Evolutionary conservation across 768 basidiomycete species (phyloP).

Genomic region (Termitomyces sp.): DNA sequence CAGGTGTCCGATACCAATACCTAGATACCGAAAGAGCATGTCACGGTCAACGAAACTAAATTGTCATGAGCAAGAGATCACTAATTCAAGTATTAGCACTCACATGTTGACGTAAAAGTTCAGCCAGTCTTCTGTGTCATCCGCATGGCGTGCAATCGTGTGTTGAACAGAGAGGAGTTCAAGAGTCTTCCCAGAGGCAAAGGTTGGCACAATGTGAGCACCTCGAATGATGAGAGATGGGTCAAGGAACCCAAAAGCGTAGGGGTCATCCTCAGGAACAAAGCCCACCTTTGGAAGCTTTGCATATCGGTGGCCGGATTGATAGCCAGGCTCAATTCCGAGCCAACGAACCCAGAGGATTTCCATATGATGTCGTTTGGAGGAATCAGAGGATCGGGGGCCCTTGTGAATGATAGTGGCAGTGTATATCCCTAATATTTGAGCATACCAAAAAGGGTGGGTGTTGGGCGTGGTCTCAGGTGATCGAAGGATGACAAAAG

Average conservation of each 20-base stretch:
- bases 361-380: slow-evolving; percentile 20
- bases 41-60: too few species aligned
- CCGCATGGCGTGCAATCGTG: slow-evolving; percentile 11
- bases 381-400: not conserved
- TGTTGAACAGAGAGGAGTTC: slow-evolving; percentile 11
- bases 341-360: slow-evolving; percentile 43
- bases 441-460: slow-evolving; percentile 36
- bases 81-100: not conserved
- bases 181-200: slow-evolving; percentile 22
- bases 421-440: slow-evolving; percentile 32
- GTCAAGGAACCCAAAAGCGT: slow-evolving; percentile 32
- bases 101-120: slow-evolving; percentile 34
- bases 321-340: slow-evolving; percentile 22
- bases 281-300: slow-evolving; percentile 28
- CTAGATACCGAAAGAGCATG: slow-evolving; percentile 28
- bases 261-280: slow-evolving; percentile 21
- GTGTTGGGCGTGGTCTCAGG: slow-evolving; percentile 16
- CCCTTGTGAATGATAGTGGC: too few species aligned
- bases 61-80: not conserved
- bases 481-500: slow-evolving; percentile 34
- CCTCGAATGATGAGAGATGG: slow-evolving; percentile 30
- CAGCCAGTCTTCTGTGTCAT: slow-evolving; percentile 22
- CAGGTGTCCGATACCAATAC: not conserved
- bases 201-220: slow-evolving; percentile 31
- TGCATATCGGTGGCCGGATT: slow-evolving; percentile 15